Conservation (phyloP, 495 filamentous ascomycete species). For the Cudoniella acicularis region DNA sequence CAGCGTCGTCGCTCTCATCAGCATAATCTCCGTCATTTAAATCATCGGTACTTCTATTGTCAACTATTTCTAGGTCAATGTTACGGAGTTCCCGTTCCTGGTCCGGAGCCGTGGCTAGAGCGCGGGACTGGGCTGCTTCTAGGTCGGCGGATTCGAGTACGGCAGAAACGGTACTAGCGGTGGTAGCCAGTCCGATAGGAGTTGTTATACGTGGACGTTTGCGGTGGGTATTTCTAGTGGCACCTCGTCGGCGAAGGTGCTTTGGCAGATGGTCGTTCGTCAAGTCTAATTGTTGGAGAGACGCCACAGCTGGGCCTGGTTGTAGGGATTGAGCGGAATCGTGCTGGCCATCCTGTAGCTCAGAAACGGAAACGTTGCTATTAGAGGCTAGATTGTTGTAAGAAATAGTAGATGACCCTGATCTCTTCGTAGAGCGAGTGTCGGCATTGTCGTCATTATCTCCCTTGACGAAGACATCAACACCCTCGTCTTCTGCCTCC, state of each 20-base stretch:
- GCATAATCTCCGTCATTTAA: conserved; percentile 21
- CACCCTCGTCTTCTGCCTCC: no score
- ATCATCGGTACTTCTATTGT: conserved; percentile 14
- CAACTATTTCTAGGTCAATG: conserved; percentile 17
- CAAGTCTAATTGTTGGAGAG: conserved; percentile 14
- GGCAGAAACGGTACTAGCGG: neutral
- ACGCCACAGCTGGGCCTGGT: conserved; percentile 13
- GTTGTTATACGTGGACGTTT: conserved; percentile 4
- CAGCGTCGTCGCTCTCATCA: conserved; percentile 13
- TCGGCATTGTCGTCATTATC: no score
- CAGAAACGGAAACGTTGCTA: no score
- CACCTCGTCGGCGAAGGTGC: conserved; percentile 8
- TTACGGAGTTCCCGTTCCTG: conserved; percentile 15
- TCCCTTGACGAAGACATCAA: no score
- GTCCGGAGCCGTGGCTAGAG: conserved; percentile 5
- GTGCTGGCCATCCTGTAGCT: no score
- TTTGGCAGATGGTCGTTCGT: conserved; percentile 12
- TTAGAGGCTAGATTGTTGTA: no score
- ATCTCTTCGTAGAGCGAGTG: no score
- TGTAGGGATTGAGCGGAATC: no score
- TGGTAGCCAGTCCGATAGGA: neutral
- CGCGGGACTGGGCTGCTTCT: conserved; percentile 3
- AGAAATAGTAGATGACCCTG: no score
- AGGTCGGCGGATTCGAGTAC: neutral
- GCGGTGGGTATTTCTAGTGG: conserved; percentile 12